Evolutionary conservation across 1,284 basidiomycete species (phyloP), one percentile per base, ranked within the genome.

Genomic region (Moesziomyces parantarcticus): DNA sequence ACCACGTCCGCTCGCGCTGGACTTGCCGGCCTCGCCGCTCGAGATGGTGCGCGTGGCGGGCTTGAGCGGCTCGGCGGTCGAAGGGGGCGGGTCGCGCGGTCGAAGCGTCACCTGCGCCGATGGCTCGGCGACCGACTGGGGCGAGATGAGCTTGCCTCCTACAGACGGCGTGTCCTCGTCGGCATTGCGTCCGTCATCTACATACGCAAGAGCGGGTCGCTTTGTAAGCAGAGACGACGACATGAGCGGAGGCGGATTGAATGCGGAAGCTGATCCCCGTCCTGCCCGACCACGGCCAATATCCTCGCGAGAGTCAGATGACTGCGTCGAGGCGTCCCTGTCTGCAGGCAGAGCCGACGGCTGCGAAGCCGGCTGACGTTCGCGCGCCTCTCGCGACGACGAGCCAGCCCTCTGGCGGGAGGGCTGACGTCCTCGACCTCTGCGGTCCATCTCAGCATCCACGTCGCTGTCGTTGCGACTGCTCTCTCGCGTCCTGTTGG

Each of bases 51-150:
- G 62, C 16, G 65, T 69, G 3, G 74, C 71, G 13, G 75, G 70
- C 62, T 77, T 77, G 22, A 75, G 64, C 25, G 75, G 71, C 44
- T 67, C 75, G 39, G 72, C 59, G 7, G 50, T 65, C 8, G 66
- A 58, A 5, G 72, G 68, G 7, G 75, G 75, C 20, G 71, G 75
- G 25, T 58, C 62, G 20, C 75, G 52, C 4, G 75, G 75, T 10
- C 72, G 68, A 23, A 77, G 67, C 1, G 67, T 75, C 36, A 75
- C 71, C 23, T 75, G 65, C 3, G 69, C 76, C 11, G 73, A 75
- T 13, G 76, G 76, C 43, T 73, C 66, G n/a, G 68, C 57, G 11
- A 61, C 62, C 14, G 65, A 64, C 20, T 58, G 62, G 34, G 60
- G 63, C 32, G 62, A 68, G 32, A 73, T 52, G 39, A 70, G 62